These are phyloP conservation scores for Trebouxia sp. DNA, from an alignment of 139 green algal species.

Conservation along the genomic window DNA sequence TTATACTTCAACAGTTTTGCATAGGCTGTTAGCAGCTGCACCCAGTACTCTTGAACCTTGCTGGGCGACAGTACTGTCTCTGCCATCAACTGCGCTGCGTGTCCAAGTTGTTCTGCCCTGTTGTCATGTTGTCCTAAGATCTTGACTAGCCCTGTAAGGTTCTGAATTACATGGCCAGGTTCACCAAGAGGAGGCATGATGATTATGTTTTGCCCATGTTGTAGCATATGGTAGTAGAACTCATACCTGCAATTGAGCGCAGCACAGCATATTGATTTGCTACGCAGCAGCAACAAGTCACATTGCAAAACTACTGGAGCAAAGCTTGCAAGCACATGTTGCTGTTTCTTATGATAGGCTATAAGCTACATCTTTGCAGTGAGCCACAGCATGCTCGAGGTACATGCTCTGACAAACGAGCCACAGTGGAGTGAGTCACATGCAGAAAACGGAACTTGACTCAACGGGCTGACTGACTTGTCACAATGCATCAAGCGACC, in stretches of 20 bases:
- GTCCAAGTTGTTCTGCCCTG: background rate
- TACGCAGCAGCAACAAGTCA: too few relatives aligned
- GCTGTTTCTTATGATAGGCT: too few relatives aligned
- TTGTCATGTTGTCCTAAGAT: background rate
- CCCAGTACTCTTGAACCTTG: background rate
- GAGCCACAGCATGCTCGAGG: background rate
- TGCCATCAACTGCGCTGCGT: background rate
- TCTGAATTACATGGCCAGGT: background rate
- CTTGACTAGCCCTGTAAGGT: constrained; percentile 10
- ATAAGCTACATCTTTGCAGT: too few relatives aligned
- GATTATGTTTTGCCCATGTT: background rate
- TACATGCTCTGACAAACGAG: too few relatives aligned
- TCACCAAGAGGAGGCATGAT: background rate
- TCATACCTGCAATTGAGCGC: too few relatives aligned
- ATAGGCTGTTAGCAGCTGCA: background rate
- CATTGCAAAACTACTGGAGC: too few relatives aligned
- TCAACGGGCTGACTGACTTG: too few relatives aligned
- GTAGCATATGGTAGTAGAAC: constrained; percentile 3
- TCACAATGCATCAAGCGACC: too few relatives aligned
- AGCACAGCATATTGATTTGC: too few relatives aligned
- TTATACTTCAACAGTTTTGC: background rate
- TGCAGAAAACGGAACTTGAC: too few relatives aligned
- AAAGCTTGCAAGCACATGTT: too few relatives aligned
- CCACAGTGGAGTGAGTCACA: too few relatives aligned
- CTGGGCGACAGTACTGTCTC: background rate